Evolutionary conservation across 2,329 filamentous ascomycete species (phyloP).

Genomic region (Dothideomycetes sp.): DNA sequence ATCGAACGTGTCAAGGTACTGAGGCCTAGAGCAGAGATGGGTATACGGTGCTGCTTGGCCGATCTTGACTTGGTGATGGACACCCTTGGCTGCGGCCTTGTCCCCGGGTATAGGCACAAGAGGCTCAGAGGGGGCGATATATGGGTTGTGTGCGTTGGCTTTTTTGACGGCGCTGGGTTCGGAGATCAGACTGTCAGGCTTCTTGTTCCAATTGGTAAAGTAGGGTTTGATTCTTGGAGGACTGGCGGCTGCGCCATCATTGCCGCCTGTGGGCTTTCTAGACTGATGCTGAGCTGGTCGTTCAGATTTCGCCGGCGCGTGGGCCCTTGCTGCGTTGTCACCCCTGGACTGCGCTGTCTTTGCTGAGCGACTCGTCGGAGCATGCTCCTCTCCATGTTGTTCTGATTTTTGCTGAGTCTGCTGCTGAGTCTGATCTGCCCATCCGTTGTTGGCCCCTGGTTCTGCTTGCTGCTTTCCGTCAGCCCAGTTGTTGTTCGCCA

Average conservation of each 20-base stretch:
- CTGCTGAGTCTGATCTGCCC: too few relatives aligned
- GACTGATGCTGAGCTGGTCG: not conserved
- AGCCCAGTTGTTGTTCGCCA: too few relatives aligned
- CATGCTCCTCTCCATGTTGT: too few relatives aligned
- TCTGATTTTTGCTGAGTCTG: too few relatives aligned
- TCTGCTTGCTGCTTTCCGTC: too few relatives aligned
- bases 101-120: conserved; percentile 13
- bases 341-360: not conserved
- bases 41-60: conserved; percentile 27
- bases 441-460: too few relatives aligned
- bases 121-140: conserved; percentile 21
- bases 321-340: not conserved
- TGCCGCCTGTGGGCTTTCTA: not conserved
- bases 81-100: conserved; percentile 3
- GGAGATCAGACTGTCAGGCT: not conserved
- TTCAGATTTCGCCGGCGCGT: not conserved
- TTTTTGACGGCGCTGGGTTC: not conserved
- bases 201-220: conserved; percentile 18
- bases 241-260: not conserved
- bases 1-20: conserved; percentile 30
- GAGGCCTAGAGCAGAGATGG: conserved; percentile 25
- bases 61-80: conserved; percentile 22
- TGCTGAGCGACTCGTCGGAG: too few relatives aligned
- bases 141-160: conserved; percentile 14
- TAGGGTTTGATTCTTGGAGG: conserved; percentile 17